These are phyloP conservation scores for Dactylellina cionopaga DNA, from an alignment of 2,329 filamentous ascomycete genomes.

Conservation along the genomic window DNA sequence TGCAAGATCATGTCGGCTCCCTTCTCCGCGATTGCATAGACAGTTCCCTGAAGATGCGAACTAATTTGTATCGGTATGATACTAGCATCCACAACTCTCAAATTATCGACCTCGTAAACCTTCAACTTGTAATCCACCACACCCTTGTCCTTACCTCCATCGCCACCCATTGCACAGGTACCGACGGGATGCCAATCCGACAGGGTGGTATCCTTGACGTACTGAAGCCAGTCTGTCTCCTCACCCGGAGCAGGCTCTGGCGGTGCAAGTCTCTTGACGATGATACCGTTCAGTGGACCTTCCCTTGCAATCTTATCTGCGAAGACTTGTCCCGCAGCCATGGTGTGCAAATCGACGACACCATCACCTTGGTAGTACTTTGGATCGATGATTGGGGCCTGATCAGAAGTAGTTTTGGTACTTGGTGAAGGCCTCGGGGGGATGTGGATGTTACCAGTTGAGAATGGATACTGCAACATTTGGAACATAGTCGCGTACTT, in stretches of 20 bases:
- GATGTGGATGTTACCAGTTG: conserved; percentile 65
- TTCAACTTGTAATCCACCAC: conserved; percentile 64
- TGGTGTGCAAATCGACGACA: conserved; percentile 62
- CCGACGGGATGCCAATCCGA: conserved; percentile 62
- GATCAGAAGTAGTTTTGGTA: conserved; percentile 45
- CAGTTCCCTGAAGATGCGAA: conserved; percentile 56
- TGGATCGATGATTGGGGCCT: conserved; percentile 62
- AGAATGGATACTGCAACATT: conserved; percentile 67
- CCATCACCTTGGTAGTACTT: conserved; percentile 63
- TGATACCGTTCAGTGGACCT: conserved; percentile 60
- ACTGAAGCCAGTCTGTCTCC: conserved; percentile 58
- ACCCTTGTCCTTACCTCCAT: conserved; percentile 58
- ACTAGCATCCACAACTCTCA: conserved; percentile 61
- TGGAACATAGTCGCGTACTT: conserved; percentile 65
- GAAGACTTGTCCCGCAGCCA: conserved; percentile 62
- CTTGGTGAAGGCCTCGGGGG: conserved; percentile 35
- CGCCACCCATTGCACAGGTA: conserved; percentile 63
- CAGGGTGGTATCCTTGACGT: conserved; percentile 60
- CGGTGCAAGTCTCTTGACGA: conserved; percentile 60
- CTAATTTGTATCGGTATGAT: conserved; percentile 37
- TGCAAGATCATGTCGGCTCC: conserved; percentile 46
- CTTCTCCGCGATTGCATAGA: conserved; percentile 51
- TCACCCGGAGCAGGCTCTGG: conserved; percentile 51
- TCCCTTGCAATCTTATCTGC: conserved; percentile 61
- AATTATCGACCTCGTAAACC: conserved; percentile 63